phyloP scores from a whole-genome alignment of 306 rosid genomes.

The Cucumis cinereus region DNA sequence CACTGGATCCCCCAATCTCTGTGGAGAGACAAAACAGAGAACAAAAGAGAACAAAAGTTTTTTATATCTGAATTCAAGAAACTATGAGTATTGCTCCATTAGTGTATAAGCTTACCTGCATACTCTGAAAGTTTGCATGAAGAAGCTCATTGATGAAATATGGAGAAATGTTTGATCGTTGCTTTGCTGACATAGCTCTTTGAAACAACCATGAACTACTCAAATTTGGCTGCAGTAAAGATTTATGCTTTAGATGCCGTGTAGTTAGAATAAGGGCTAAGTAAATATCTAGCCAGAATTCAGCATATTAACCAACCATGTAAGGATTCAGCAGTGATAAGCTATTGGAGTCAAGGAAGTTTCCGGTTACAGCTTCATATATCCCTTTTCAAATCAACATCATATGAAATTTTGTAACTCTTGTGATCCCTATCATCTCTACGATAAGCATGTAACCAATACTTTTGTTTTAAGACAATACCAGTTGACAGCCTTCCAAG shows the following conservation, averaged over 20 bases:
- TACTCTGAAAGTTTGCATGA: conserved; percentile 53
- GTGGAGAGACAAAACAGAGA: conserved; percentile 12
- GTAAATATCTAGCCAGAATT: conserved; percentile 1
- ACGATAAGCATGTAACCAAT: not conserved
- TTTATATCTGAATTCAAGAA: not conserved
- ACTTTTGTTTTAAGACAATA: conserved; percentile 2
- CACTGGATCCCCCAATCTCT: conserved; percentile 94
- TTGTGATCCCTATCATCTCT: not conserved
- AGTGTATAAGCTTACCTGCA: conserved; percentile 45
- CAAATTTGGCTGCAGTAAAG: conserved; percentile 66
- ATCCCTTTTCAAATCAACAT: conserved; percentile 48
- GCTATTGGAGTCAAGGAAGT: conserved; percentile 61
- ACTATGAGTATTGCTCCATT: not conserved
- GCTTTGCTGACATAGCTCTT: conserved; percentile 95
- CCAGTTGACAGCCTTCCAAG: conserved; percentile 71
- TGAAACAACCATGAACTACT: conserved; percentile 97
- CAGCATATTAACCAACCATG: conserved; percentile 51
- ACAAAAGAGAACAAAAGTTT: not conserved
- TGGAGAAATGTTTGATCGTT: conserved; percentile 46
- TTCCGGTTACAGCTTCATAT: conserved; percentile 56
- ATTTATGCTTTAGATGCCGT: conserved; percentile 16
- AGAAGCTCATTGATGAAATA: conserved; percentile 89
- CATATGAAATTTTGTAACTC: conserved; percentile 10
- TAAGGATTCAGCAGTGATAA: conserved; percentile 83
- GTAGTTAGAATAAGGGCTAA: conserved; percentile 4